Base-by-base conservation (phyloP, 352 stramenopile genomes). In the Phytophthora syringae region DNA sequence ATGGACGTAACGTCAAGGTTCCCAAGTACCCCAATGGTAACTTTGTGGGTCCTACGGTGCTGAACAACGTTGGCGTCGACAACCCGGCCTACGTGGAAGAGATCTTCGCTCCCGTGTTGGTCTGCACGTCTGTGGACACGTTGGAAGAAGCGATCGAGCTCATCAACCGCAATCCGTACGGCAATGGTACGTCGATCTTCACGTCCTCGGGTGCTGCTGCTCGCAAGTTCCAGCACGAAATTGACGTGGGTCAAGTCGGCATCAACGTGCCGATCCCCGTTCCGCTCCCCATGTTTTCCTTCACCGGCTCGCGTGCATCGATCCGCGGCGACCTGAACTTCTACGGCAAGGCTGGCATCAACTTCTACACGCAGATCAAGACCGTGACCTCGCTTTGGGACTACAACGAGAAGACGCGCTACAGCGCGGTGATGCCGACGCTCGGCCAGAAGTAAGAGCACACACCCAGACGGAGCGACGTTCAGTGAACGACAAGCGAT, bases 351-450 rank as follows among this genome's bases (percentile, higher is more conserved):
- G 80, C 95, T 30, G 97, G 96, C 36, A 91, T 99, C 48, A 89
- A 98, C 69, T 99, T 99, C 64, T 99, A 98, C 80, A 99, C 97
- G 52, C 95, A 99, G 76, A 86, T 97, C 60, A 99, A 99, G 84
- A 99, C 97, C 24, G 92, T 99, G 55, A 99, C 96, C 13, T 92
- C 88, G 42, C 95, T 98, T 64, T 99, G 97, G 97, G 89, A 98
- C 24, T 97, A 96, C 74, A 84, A 93, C 65, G 78, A 88, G 59
- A 88, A 88, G 66, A 94, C 89, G 34, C 86, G 97, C 58, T 96
- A 97, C 70, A 91, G 88, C 56, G 86, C 92, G 11, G 88, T 89
- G 48, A 98, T 99, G 96, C 96, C 96, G 18, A 98, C 90, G 47
- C 80, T 98, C 48, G 70, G 79, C 24, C 73, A 69, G 62, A 87